Base-by-base conservation (phyloP, 1,284 basidiomycete genomes). In the Rugosomyces carneus region DNA sequence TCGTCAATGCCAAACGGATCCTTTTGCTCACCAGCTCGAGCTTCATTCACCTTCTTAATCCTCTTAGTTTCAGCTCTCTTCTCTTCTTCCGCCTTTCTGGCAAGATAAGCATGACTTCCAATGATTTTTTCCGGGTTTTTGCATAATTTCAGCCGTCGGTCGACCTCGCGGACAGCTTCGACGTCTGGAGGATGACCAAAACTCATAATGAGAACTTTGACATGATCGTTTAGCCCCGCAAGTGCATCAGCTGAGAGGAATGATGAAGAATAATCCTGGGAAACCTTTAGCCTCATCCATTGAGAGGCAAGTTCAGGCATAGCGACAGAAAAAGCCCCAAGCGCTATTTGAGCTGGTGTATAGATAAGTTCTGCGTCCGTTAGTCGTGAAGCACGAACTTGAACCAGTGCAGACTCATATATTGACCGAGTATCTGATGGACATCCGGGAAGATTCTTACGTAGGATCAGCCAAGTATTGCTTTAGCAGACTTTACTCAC, bases 311-410 rank as follows among this genome's bases (percentile, higher is more conserved):
- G 62, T 0, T 73, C 62, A 0, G 79, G 74, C 18, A 82, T 73
- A 3, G 76, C 80, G 8, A 90, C 65, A 9, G 80, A 81, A 51
- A 93, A 71, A 35, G 84, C 83, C 0, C 92, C 88, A n/a, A 96
- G 72, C 0, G 91, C 92, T 55, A 99, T 94, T 67, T 98, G 95
- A 2, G 91, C 85, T 0, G 95, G 94, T 4, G 92, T 77, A 61
- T 89, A 97, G 41, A 95, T 75, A 57, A 99, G 81, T 63, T 99
- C 95, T 13, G 82, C 86, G 62, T 97, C 93, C 2, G 94, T 95
- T 16, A 94, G 70, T 15, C 94, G 83, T 15, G 89, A 84, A 16
- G 75, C 68, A 23, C 84, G 78, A 50, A 92, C 75, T 56, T 84
- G 70, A 31, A 67, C 67, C 41, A 85, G 60, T 1, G 85, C 84